Base-by-base conservation (phyloP, 2,329 filamentous ascomycete species). In the Erysiphe pulchra region DNA sequence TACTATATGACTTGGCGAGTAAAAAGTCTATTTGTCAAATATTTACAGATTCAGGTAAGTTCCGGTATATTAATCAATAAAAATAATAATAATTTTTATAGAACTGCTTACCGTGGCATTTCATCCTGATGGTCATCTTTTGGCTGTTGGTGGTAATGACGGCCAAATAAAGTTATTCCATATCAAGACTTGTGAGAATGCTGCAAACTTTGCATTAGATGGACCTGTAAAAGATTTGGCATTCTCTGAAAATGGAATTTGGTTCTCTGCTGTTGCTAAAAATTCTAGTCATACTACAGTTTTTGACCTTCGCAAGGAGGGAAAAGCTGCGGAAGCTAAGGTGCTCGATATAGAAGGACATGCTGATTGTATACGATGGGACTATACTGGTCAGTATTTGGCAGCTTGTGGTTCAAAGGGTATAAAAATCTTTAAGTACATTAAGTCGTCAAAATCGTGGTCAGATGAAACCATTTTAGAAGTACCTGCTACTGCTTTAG, bases 231-330 rank as follows among this genome's bases (percentile, higher is more conserved):
- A 81, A 54, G 73, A 75, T 11, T 64, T 98, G 37, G 69, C 72
- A 48, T 98, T 98, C 63, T 94, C 86, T 0, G 90, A 98, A 61
- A 98, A 98, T 54, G 90, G 90, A 20, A 93, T 82, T 55, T 95
- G 86, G 83, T 77, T 98, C 51, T 87, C 87, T 1, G 80, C 84
- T 5, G 77, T 78, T 8, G 75, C 79, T 48, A 77, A 84, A 60
- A 77, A 75, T 30, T 81, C 85, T 51, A 80, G 75, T 18, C 77
- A 69, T 20, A 77, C 93, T 34, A 81, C 81, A 10, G 75, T 95
- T 46, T 95, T 92, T 68, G 87, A 95, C 61, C 69, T 98, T 49
- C 78, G 90, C 54, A 94, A 92, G 63, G 76, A 93, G 53, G 80
- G 87, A 49, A 85, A 83, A 53, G 77, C 80, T 16, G 77, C 77